Evolutionary conservation across 106 monocot genomes (phyloP), one percentile per base, ranked within the genome.

Genomic region (Xerophyta viscosa): DNA sequence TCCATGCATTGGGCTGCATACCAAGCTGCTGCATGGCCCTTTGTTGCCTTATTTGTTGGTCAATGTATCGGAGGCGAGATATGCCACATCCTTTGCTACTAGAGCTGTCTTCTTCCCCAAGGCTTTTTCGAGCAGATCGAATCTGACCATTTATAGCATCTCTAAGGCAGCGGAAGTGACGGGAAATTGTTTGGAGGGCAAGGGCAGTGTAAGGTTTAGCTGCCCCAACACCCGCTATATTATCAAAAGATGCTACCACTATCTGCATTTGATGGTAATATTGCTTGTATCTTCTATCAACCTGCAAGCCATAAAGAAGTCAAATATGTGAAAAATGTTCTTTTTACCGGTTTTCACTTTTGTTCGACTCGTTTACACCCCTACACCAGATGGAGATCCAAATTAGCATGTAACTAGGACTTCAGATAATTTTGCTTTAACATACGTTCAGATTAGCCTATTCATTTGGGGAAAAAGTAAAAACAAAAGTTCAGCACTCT

Each of bases 211-310:
- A 92, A 9, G 87, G 73, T 54, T 87, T 92, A 29, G 92, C 78
- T 26, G 83, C 60, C n/a, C 77, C 73, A 20, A 37, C 27, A 9
- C 87, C 87, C 1, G 83, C 79, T 50, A 83, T 54, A 24, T 62
- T 66, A 64, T 87, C 87, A 48, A 92, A 92, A 31, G 92, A 87
- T 41, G 87, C 74, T 2, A 71, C 74, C 24, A 92, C 70, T 23
- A 87, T 59, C 53, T 87, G 83, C 87, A 92, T 83, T 42, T 92
- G 92, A 57, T 87, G 73, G 48, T 80, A 69, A 43, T 92, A 92
- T 36, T 87, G 82, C 47, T 77, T 87, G 65, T 92, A 83, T 48
- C 73, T 92, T 68, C 69, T 66, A 55, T 92, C 92, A 17, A 92
- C 77, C 92, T 92, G 76, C 37, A 54, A 62, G 19, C 33, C 26